Evolutionary conservation across 257 asterid genomes (phyloP).

Genomic region (Solanum acaule): DNA sequence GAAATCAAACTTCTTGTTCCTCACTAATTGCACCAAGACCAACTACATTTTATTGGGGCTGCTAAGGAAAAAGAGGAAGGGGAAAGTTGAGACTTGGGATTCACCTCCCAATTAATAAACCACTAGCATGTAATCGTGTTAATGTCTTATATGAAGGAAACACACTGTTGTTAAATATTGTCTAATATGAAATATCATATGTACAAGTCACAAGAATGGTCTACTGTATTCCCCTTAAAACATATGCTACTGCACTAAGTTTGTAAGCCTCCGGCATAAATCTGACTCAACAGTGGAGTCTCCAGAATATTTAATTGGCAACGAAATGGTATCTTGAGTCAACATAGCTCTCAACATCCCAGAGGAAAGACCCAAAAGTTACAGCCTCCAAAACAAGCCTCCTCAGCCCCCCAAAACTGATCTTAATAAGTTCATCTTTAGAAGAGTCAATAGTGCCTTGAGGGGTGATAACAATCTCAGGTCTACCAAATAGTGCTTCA

Average conservation of each 20-base stretch:
- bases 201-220: constrained; percentile 19
- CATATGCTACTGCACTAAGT: background rate
- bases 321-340: constrained; percentile 86
- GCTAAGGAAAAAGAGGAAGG: background rate
- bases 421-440: constrained; percentile 58
- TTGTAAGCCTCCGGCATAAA: background rate
- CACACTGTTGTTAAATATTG: background rate
- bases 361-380: constrained; percentile 91
- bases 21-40: background rate
- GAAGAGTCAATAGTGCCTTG: constrained; percentile 73
- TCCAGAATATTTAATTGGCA: constrained; percentile 31
- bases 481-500: constrained; percentile 82
- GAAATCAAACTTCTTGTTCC: background rate
- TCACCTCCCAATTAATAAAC: background rate
- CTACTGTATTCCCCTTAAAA: background rate
- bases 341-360: constrained; percentile 92
- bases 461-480: constrained; percentile 60
- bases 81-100: background rate
- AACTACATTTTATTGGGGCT: background rate
- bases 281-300: background rate
- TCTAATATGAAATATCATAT: constrained; percentile 15
- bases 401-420: constrained; percentile 75
- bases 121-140: background rate
- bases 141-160: background rate
- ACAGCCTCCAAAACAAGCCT: constrained; percentile 88